Evolutionary conservation across 129 eudicot species (phyloP).

Genomic region (Arctium lappa): DNA sequence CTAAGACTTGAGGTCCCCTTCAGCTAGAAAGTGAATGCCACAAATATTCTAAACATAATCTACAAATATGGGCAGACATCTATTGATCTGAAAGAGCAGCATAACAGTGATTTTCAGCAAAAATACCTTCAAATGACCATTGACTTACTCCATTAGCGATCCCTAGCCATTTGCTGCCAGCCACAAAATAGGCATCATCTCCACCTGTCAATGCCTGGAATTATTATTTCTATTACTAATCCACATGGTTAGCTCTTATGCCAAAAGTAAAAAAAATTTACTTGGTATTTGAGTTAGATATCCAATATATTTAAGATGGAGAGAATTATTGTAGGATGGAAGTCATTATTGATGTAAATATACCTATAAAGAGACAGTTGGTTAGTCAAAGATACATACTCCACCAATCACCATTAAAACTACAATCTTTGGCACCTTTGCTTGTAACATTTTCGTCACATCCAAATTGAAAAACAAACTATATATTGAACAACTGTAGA

Average conservation of each 20-base stretch:
- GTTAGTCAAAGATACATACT: background rate
- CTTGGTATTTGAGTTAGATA: background rate
- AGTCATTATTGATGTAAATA: background rate
- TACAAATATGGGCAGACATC: background rate
- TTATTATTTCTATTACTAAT: slow-evolving; percentile 80
- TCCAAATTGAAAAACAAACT: background rate
- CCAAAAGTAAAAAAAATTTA: slow-evolving; percentile 1
- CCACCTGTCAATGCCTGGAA: slow-evolving; percentile 99
- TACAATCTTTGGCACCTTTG: background rate
- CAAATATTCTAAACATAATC: background rate
- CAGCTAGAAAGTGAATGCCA: background rate
- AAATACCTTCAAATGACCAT: slow-evolving; percentile 86
- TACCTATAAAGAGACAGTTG: background rate
- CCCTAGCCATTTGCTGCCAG: slow-evolving; percentile 67
- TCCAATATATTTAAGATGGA: background rate
- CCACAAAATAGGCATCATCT: slow-evolving; percentile 75
- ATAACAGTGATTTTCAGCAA: background rate
- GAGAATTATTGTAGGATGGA: background rate
- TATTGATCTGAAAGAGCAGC: background rate
- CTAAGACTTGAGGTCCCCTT: background rate
- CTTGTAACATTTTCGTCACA: slow-evolving; percentile 1
- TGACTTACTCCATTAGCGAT: slow-evolving; percentile 78
- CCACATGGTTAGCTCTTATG: slow-evolving; percentile 23
- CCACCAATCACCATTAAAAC: slow-evolving; percentile 12
- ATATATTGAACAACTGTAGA: slow-evolving; percentile 5